Conservation (phyloP, 768 basidiomycete genomes). For the Lactarius sanguifluus region DNA sequence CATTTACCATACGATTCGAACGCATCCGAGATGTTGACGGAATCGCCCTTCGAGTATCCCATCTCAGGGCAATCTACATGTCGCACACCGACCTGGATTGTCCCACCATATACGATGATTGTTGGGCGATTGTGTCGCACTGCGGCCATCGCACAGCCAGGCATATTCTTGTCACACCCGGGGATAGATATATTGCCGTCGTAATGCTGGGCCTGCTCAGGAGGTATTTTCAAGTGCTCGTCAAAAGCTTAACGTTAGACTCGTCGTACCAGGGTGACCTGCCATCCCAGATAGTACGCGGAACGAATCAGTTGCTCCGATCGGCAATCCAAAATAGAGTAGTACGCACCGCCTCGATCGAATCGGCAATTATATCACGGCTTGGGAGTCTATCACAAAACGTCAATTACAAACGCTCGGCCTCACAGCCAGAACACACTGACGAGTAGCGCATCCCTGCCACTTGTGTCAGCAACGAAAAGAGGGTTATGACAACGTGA, state of each 20-base stretch:
- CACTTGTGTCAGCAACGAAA: constrained; percentile 9
- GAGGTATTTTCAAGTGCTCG: background rate
- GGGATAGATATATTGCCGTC: constrained; percentile 86
- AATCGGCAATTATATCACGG: constrained; percentile 88
- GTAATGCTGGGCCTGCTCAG: constrained; percentile 74
- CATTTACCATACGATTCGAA: constrained; percentile 77
- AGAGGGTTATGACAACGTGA: background rate
- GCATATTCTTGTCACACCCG: constrained; percentile 94
- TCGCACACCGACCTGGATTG: constrained; percentile 75
- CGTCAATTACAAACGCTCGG: background rate
- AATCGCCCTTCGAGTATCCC: constrained; percentile 75
- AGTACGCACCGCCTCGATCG: constrained; percentile 69
- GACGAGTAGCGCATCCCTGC: constrained; percentile 87
- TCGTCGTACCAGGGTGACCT: constrained; percentile 56
- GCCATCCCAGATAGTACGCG: background rate
- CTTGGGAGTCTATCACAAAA: constrained; percentile 60
- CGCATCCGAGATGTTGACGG: constrained; percentile 80
- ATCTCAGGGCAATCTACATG: constrained; percentile 78
- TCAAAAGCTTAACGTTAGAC: background rate
- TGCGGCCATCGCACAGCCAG: constrained; percentile 84
- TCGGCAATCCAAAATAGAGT: background rate
- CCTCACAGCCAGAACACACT: constrained; percentile 34
- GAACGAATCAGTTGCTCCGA: background rate
- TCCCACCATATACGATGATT: constrained; percentile 82
- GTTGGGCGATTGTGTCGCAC: constrained; percentile 86